These are phyloP conservation scores for Macrocystidia cucumis DNA, from an alignment of 1,284 basidiomycete species.

Conservation along the genomic window DNA sequence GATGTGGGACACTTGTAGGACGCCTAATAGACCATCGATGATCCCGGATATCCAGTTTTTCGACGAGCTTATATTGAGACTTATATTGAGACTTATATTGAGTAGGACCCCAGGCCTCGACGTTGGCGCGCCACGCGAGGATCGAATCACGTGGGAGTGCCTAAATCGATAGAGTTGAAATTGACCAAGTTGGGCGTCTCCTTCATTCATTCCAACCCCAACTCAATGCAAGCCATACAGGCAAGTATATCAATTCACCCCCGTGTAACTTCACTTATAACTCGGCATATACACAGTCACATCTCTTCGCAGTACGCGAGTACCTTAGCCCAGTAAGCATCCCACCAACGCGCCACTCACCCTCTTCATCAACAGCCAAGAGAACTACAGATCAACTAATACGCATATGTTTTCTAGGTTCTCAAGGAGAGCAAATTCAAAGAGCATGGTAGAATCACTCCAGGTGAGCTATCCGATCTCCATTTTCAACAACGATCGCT, in stretches of 20 bases:
- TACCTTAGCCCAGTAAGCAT: conserved; percentile 85
- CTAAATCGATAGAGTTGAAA: conserved; percentile 14
- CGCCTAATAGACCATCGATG: no score
- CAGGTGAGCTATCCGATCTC: conserved; percentile 56
- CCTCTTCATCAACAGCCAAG: no score
- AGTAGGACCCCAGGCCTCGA: no score
- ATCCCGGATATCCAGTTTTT: no score
- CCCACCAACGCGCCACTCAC: conserved; percentile 10
- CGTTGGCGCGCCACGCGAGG: no score
- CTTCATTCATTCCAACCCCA: conserved; percentile 9
- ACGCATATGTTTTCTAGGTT: conserved; percentile 63
- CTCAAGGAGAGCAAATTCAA: conserved; percentile 98
- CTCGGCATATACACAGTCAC: conserved; percentile 47
- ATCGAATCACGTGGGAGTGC: conserved; percentile 10
- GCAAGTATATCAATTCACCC: conserved; percentile 23
- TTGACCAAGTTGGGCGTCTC: conserved; percentile 4
- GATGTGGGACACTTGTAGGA: no score
- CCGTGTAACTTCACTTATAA: conserved; percentile 6
- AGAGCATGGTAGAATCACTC: conserved; percentile 94
- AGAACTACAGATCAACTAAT: conserved; percentile 22
- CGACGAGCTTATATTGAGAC: no score
- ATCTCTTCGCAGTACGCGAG: conserved; percentile 94
- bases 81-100: no score
- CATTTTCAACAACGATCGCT: conserved; percentile 10
- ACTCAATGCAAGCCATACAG: conserved; percentile 70